Conservation (phyloP, 352 stramenopile genomes). For the Phytopythium ostracodes region DNA sequence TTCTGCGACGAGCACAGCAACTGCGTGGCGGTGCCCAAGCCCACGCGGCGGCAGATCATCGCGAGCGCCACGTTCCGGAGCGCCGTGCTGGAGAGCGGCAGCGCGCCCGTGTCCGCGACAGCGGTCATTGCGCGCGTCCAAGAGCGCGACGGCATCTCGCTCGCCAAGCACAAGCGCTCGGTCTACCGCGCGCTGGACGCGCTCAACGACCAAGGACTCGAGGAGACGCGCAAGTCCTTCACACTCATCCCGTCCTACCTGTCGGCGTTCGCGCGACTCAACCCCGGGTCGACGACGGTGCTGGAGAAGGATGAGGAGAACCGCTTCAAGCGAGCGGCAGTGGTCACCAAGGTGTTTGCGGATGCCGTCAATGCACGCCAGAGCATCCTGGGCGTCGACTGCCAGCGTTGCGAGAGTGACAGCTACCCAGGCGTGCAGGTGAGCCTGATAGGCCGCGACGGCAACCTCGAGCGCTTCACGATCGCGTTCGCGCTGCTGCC, state of each 20-base stretch:
- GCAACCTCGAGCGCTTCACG: constrained; percentile 3
- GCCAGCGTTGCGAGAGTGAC: background rate
- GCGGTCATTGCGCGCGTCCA: constrained; percentile 14
- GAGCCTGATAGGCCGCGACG: constrained; percentile 1
- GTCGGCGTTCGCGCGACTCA: background rate
- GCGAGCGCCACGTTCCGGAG: constrained; percentile 16
- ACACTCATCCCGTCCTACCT: background rate
- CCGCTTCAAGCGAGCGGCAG: background rate
- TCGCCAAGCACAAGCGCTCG: constrained; percentile 20
- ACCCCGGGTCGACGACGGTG: background rate
- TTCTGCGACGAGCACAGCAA: constrained; percentile 15
- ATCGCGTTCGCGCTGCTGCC: constrained; percentile 2
- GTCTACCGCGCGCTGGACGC: constrained; percentile 28
- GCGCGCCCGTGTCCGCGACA: constrained; percentile 12
- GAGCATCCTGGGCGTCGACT: constrained; percentile 2
- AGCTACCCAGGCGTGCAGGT: constrained; percentile 5
- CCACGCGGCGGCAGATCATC: constrained; percentile 23
- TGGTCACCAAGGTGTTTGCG: constrained; percentile 3
- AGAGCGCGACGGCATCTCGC: constrained; percentile 15
- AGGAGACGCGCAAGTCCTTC: background rate
- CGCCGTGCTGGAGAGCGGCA: constrained; percentile 14
- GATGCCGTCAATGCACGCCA: background rate
- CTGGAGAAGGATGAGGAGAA: constrained; percentile 4
- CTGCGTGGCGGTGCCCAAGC: constrained; percentile 13
- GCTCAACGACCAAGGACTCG: constrained; percentile 10